Conservation (phyloP, 352 stramenopile genomes). For the Pelagophyceae sp. region DNA sequence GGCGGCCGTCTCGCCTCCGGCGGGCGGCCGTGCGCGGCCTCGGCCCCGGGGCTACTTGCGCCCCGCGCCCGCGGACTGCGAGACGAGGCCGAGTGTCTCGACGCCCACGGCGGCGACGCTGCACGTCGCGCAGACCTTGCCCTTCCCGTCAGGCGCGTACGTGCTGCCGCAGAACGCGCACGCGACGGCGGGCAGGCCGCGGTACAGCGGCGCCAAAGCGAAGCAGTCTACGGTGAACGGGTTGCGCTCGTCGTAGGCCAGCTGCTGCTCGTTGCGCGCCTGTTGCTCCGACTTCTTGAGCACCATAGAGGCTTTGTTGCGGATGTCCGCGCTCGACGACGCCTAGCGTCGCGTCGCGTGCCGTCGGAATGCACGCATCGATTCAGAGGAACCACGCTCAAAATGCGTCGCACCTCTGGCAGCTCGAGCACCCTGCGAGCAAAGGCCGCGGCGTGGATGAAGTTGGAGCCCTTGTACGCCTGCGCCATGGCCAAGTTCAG, state of each 20-base stretch:
- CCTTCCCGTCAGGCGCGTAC: constrained; percentile 73
- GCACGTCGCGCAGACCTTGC: constrained; percentile 81
- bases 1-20: too few species aligned
- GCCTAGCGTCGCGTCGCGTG: too few species aligned
- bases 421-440: constrained; percentile 95
- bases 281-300: constrained; percentile 97
- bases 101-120: constrained; percentile 80
- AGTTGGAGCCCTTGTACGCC: constrained; percentile 99
- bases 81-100: constrained; percentile 87
- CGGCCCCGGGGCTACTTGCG: too few species aligned
- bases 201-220: constrained; percentile 88
- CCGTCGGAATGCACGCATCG: too few species aligned
- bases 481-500: constrained; percentile 98
- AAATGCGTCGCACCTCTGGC: constrained; percentile 89
- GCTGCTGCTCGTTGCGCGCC: constrained; percentile 89
- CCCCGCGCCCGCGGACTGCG: too few species aligned
- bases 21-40: too few species aligned
- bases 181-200: constrained; percentile 66
- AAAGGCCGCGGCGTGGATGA: constrained; percentile 95
- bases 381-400: too few species aligned
- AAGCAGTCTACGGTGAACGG: constrained; percentile 87
- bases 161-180: constrained; percentile 88
- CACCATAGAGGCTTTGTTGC: constrained; percentile 89
- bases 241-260: constrained; percentile 95
- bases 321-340: constrained; percentile 83